phyloP scores from a whole-genome alignment of 345 rosid species.

The Ricinus communis region DNA sequence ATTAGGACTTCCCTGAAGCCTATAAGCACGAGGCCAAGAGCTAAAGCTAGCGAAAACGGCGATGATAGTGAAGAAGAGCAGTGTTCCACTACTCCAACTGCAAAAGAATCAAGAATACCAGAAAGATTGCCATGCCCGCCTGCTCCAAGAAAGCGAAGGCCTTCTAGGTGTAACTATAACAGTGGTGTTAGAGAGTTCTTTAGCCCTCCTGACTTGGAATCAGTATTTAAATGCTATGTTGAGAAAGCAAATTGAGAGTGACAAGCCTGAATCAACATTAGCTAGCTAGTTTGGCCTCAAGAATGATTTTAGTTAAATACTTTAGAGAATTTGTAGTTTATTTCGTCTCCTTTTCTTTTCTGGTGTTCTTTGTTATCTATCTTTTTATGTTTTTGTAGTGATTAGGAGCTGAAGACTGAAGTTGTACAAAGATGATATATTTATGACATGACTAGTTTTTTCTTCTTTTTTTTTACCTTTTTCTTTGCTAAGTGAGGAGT shows the following conservation, averaged over 20 bases:
- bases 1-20: constrained; percentile 65
- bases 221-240: constrained; percentile 64
- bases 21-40: constrained; percentile 53
- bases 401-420: constrained; percentile 25
- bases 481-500: not conserved
- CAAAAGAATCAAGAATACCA: constrained; percentile 71
- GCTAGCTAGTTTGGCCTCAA: constrained; percentile 7
- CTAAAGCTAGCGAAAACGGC: constrained; percentile 26
- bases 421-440: constrained; percentile 44
- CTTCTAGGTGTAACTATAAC: constrained; percentile 49
- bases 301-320: not conserved
- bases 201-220: constrained; percentile 75
- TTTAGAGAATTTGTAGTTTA: constrained; percentile 16
- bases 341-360: no score
- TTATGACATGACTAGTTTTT: constrained; percentile 37
- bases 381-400: constrained; percentile 18
- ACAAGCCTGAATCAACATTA: not conserved
- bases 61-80: constrained; percentile 38
- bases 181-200: constrained; percentile 71
- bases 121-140: constrained; percentile 72
- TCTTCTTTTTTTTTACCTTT: not conserved
- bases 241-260: constrained; percentile 50
- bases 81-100: constrained; percentile 72
- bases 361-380: constrained; percentile 1
- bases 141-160: constrained; percentile 75